These are phyloP conservation scores for Citrus sp. DNA, from an alignment of 345 rosid species.

Conservation along the genomic window DNA sequence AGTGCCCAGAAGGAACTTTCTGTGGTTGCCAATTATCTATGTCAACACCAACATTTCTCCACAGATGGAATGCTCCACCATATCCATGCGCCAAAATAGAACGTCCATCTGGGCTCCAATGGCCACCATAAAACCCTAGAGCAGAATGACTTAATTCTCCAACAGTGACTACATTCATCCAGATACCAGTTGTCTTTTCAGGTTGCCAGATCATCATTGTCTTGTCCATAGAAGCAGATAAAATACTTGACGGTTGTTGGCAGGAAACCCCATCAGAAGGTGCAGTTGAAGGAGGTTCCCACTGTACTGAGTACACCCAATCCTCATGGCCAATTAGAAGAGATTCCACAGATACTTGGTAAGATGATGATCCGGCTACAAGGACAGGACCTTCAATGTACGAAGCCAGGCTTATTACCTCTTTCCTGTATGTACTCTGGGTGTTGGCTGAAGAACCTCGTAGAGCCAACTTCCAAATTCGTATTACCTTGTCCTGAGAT, in stretches of 20 bases:
- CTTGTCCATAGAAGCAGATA: constrained; percentile 97
- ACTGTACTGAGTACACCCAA: constrained; percentile 96
- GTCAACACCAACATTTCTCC: constrained; percentile 68
- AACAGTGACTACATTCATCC: constrained; percentile 97
- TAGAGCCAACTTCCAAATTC: constrained; percentile 76
- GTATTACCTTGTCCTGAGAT: constrained; percentile 90
- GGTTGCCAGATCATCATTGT: constrained; percentile 99
- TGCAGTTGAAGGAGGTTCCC: constrained; percentile 66
- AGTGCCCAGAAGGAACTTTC: constrained; percentile 87
- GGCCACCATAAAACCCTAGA: constrained; percentile 96
- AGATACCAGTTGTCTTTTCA: constrained; percentile 75
- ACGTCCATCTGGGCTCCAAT: constrained; percentile 70
- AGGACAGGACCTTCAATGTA: constrained; percentile 89
- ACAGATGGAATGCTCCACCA: constrained; percentile 87
- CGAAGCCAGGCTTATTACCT: constrained; percentile 66
- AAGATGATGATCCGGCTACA: constrained; percentile 57
- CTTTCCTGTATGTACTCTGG: constrained; percentile 37
- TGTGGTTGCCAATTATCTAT: constrained; percentile 86
- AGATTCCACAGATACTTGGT: constrained; percentile 91
- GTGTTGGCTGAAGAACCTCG: constrained; percentile 29
- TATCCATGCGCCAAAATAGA: constrained; percentile 90
- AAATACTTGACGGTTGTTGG: constrained; percentile 68
- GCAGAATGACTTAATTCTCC: constrained; percentile 97
- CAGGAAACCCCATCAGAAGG: constrained; percentile 27
- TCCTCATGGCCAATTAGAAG: constrained; percentile 96